Evolutionary conservation across 2,329 filamentous ascomycete species (phyloP), one percentile per base, ranked within the genome.

Genomic region (Ploettnerulaceae sp.): DNA sequence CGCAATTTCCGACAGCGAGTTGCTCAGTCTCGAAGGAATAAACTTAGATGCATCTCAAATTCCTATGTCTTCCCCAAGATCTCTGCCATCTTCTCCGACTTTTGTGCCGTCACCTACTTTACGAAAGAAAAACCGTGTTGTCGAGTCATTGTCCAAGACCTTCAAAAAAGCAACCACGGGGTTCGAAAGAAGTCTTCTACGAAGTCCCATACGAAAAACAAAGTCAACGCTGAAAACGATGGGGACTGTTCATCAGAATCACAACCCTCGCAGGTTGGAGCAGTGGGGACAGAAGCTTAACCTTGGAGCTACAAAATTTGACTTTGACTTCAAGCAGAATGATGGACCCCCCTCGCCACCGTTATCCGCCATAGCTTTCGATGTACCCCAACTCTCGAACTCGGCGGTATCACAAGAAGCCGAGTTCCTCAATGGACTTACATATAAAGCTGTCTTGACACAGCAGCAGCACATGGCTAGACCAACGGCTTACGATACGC

Each of bases 211-310:
- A n/a, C 59, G 65, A 45, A 68, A 69, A 63, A 62, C 64, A 47
- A 65, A 60, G 14, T 50, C 45, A 4, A 43, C 48, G 4, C 40
- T 55, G 32, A 58, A 51, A 4, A 57, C 55, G 54, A 66, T 64
- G 53, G 59, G 59, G 35, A 50, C 62, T 35, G 57, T 66, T 56
- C 67, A 57, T 62, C 62, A 69, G 65, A 64, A 68, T 66, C 60
- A 72, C 59, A 67, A 26, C 64, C 12, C 4, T 18, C 8, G 31
- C 69, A 64, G 61, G 67, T 58, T 68, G 61, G 61, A 70, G 39
- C 57, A 64, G 36, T 81, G 77, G 76, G 67, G 70, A 29, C 70
- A 75, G 54, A 72, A 74, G 48, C 67, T 78, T 34, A 71, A 77
- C 48, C 37, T 49, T 7, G 53, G 59, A 29, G 40, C 52, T 14